Base-by-base conservation (phyloP, 1,284 basidiomycete species). In the Marasmius tenuissimus region DNA sequence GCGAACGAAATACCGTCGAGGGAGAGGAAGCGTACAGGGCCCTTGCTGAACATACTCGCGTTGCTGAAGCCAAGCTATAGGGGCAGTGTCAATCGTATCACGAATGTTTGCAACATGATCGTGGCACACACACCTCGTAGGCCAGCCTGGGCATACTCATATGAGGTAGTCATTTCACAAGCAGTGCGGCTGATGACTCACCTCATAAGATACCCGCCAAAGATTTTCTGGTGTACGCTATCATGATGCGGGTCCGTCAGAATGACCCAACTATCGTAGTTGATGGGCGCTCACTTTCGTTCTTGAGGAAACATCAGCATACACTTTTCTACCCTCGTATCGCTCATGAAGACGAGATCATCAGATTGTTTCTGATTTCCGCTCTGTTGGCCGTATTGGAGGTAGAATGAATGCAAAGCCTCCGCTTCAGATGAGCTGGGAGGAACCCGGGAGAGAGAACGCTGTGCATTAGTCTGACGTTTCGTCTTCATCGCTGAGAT, bases 301-400 rank as follows among this genome's bases (percentile, higher is more conserved):
- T 93, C 91, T 76, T 93, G 92, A 0, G 92, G 92, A 71, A 93
- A 93, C 90, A 93, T 93, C 57, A 93, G 76, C 79, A 88, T 81
- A n/a, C 82, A 85, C 67, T 86, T 88, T 71, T 89, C 87, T 12
- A 87, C 70, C 54, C 76, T 75, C 0, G 88, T 89, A 61, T 89
- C 83, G 0, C 81, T 84, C 83, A 91, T 87, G 82, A 84, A 88
- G 0, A 88, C 84, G 18, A 79, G 78, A 60, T 85, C 80, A n/a
- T 68, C 69, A 20, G 72, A 59, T 53, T 69, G 57, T 65, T 68
- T 33, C 62, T 67, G 68, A 62, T 69, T 60, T 3, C 64, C 63
- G 34, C 73, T 71, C 20, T 81, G 77, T 59, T 83, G 79, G n/a
- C 83, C 82, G 59, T 84, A 78, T 58, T 78, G 76, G 22, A 94